Evolutionary conservation across 83 land plant species (phyloP), one percentile per base, ranked within the genome.

Genomic region (Picea abies): DNA sequence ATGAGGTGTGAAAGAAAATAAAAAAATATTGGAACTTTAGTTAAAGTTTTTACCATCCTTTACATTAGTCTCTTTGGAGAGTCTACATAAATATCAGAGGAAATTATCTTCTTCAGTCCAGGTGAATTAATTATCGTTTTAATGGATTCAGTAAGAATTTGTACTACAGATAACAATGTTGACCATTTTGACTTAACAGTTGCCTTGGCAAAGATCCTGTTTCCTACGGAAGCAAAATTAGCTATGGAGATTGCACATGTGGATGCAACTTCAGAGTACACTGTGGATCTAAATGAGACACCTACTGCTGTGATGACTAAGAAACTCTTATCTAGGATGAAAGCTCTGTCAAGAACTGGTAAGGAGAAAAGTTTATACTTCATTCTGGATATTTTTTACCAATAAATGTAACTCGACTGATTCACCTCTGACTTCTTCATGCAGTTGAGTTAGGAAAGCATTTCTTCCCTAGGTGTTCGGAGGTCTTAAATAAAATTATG

Each of bases 401-500:
- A 47, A n/a, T 56, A 56, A 56, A 56, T 14, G 14, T 12, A 56
- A 20, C 32, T 68, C n/a, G 25, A 68, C 14, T 68, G 44, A 17
- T 15, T 20, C n/a, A 79, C 44, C 61, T 56, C 23, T 58, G 80
- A 8, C 11, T 78, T 52, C 3, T 64, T 23, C 9, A 35, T 68
- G 82, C 92, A 96, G 98, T 92, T 83, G 95, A 91, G 78, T 64
- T 86, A 70, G 98, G 97, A 0, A 82, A 87, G 16, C 82, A 82
- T 20, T 93, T 84, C 65, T 96, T 94, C 67, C 97, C 97, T 14
- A 90, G 89, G 32, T 94, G 94, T 81, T 89, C 97, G 17, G 85
- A 84, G 47, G 90, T 92, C 29, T 84, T 96, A 15, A 91, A 96
- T 81, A 91, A 87, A 83, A 87, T 91, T 35, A 75, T 94, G 86